Base-by-base conservation (phyloP, 352 stramenopile species). In the Aphanomyces astaci region DNA sequence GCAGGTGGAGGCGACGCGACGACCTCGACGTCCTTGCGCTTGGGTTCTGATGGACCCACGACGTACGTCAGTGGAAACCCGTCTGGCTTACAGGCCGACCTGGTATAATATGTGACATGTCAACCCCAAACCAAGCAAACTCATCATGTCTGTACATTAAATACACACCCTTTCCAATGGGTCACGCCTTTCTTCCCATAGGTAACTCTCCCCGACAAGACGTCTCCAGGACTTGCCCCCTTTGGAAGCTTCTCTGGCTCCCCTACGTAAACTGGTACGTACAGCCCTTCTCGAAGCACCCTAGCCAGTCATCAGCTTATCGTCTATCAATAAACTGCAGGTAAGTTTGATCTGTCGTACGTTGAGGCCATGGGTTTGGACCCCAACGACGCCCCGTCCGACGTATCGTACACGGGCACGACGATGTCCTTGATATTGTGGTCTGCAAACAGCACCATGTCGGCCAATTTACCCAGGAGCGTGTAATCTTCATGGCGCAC, bases 221-320 rank as follows among this genome's bases (percentile, higher is more conserved):
- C 24, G 43, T 94, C 82, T n/a, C 86, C 86, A 4, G 84, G 69
- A 2, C 78, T 52, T 60, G 75, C 71, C n/a, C 78, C 82, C 5
- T 70, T 66, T 2, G 84, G 82, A 36, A 94, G 76, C 68, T 91
- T 92, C 69, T 94, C 86, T 19, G 86, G 86, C 68, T 94, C 86
- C 48, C 81, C 81, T 4, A 92, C 53, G 63, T 88, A 94, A 19
- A 92, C 70, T 4, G 84, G 75, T 24, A 52, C 22, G 32, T 59
- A 11, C 11, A 92, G 64, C 60, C 83, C 78, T 72, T 82, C 89
- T 49, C 76, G 69, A 56, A 76, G 63, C 19, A 46, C n/a, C 4
- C 63, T 69, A 60, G 5, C 32, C 40, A 30, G 36, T 15, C 7
- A 15, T 43, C n/a, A n/a, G n/a, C n/a, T n/a, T n/a, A n/a, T n/a